Base-by-base conservation (phyloP, 768 basidiomycete genomes). In the Russula earlei region DNA sequence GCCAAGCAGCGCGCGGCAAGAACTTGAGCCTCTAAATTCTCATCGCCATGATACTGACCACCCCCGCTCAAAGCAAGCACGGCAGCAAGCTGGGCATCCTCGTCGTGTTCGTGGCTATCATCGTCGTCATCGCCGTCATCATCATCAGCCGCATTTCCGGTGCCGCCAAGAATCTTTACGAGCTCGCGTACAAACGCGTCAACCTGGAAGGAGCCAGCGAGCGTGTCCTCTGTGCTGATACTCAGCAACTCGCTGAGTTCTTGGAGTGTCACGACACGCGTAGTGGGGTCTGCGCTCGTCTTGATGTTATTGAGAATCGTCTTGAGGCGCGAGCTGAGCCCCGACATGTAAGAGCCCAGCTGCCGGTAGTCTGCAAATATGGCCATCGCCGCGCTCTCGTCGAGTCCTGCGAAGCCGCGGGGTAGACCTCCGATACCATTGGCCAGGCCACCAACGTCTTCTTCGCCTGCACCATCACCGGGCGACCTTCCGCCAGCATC, bases 1-100 rank as follows among this genome's bases (percentile, higher is more conserved):
- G 94, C 95, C 50, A 99, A 76, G 68, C 96, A 99, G 60, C 96
- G 79, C 70, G 94, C 97, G 27, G 96, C 96, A 45, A 98, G 79
- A 48, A 98, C 84, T 70, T 97, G 94, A 51, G 92, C 91, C 72
- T 98, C 94, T 29, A 88, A 79, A 62, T 88, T 89, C 56, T 90
- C 89, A 63, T 91, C 89, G 31, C 87, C 89, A 64, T 83, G 83
- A 66, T 75, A 85, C 2, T 74, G 67, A 5, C 71, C 74, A 22
- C 84, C 84, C 0, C 81, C 74, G 60, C 90, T 93, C 72, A 93
- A 79, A 3, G 91, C 90, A 46, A 94, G 71, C 1, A 86, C 91
- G 24, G 92, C 88, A 15, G 91, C 91, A 25, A 95, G 81, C 44
- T 88, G 87, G 14, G 88, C 87, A 64, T 94, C 91, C 64, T 94